Percentiles rank a stretch among this genome's conserved stretches.
Conservation (phyloP, 345 rosid genomes). For the Raphanus sativus region DNA sequence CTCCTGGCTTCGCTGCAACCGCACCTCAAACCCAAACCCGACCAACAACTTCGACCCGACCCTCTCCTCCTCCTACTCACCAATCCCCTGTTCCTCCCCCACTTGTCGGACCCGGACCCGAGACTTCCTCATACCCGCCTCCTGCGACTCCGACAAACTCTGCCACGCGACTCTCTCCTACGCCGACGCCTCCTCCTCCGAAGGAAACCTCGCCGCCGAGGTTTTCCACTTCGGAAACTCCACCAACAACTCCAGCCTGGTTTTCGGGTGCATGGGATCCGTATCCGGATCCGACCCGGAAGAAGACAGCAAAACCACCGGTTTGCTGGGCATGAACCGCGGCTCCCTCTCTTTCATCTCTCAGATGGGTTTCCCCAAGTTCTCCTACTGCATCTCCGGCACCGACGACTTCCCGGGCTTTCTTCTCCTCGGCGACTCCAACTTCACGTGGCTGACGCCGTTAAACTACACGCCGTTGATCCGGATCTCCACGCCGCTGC, state of each 20-base stretch:
- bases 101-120: slow-evolving; percentile 65
- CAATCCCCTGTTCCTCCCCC: slow-evolving; percentile 67
- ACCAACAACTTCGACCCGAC: slow-evolving; percentile 50
- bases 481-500: slow-evolving; percentile 60
- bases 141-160: slow-evolving; percentile 70
- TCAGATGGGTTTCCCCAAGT: slow-evolving; percentile 76
- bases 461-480: slow-evolving; percentile 79
- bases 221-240: slow-evolving; percentile 56
- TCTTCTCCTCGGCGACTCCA: slow-evolving; percentile 77
- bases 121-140: slow-evolving; percentile 78
- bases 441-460: slow-evolving; percentile 55
- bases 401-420: slow-evolving; percentile 64
- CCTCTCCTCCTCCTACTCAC: slow-evolving; percentile 61
- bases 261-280: slow-evolving; percentile 90
- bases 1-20: slow-evolving; percentile 89
- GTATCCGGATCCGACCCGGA: slow-evolving; percentile 64
- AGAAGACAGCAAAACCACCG: slow-evolving; percentile 68
- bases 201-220: slow-evolving; percentile 81
- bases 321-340: slow-evolving; percentile 89
- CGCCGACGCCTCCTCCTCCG: slow-evolving; percentile 85
- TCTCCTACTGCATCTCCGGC: slow-evolving; percentile 87
- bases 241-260: slow-evolving; percentile 42
- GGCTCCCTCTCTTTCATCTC: slow-evolving; percentile 82
- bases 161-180: slow-evolving; percentile 81
- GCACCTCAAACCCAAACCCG: slow-evolving; percentile 33